Evolutionary conservation across 768 basidiomycete species (phyloP).

Genomic region (Naganishia friedmannii): DNA sequence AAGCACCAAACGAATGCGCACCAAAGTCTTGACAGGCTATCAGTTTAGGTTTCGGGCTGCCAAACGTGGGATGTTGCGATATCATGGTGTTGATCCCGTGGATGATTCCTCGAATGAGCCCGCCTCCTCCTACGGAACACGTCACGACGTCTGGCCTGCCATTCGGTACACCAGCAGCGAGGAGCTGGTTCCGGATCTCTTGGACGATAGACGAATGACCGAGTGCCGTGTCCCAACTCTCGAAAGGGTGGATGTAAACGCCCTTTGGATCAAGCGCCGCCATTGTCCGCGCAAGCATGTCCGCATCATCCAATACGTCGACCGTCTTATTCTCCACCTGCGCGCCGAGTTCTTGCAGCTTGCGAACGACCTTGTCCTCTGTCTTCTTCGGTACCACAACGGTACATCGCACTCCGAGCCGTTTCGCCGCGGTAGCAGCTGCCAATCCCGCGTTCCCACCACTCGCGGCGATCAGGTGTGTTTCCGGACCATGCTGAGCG

Average conservation of each 20-base stretch:
- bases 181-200: constrained; percentile 39
- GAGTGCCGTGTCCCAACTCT: constrained; percentile 37
- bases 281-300: constrained; percentile 33
- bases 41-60: constrained; percentile 18
- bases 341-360: constrained; percentile 35
- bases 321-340: constrained; percentile 36
- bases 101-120: constrained; percentile 40
- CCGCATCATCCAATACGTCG: constrained; percentile 37
- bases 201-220: constrained; percentile 39
- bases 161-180: background rate
- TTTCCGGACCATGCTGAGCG: constrained; percentile 9
- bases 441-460: constrained; percentile 45
- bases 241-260: constrained; percentile 47
- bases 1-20: constrained; percentile 28
- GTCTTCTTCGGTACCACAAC: constrained; percentile 39
- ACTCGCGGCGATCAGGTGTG: constrained; percentile 39
- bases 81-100: constrained; percentile 33
- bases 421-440: constrained; percentile 15
- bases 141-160: constrained; percentile 37
- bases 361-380: constrained; percentile 36
- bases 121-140: constrained; percentile 45
- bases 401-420: constrained; percentile 32
- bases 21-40: constrained; percentile 28
- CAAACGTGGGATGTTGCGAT: background rate
- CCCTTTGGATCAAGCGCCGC: constrained; percentile 30